Evolutionary conservation across 306 rosid species (phyloP), one percentile per base, ranked within the genome.

Genomic region (Quercus dentata): DNA sequence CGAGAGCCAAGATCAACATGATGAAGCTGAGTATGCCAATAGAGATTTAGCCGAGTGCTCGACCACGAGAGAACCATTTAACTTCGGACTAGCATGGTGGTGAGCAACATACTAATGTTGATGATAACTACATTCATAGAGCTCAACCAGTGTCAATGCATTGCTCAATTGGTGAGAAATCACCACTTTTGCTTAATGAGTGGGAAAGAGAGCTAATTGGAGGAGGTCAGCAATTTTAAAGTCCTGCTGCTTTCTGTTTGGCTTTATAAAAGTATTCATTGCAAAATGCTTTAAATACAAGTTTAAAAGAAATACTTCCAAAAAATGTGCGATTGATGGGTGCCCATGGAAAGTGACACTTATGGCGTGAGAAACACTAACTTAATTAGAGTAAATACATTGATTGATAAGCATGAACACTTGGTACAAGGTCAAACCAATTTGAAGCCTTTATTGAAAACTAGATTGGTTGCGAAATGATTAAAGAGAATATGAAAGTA

Each of bases 251-350:
- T 56, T 74, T 56, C 6, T 35, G 55, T 19, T 28, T 56, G n/a
- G 77, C 77, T 7, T 33, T 74, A 28, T 74, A 57, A 3, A 74
- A 74, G 77, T 74, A 74, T 33, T 55, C 69, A 17, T 74, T 56
- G 77, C 31, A 19, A 74, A 56, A 9, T 3, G 33, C 5, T 56
- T 74, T 11, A 56, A 33, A 65, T 74, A 74, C 31, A 74, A 74
- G 87, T 64, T 9, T 17, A 25, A 14, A 10, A 64, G n/a, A 64
- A 64, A 63, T 63, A 63, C 31, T 12, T n/a, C 30, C 5, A 21
- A 21, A 20, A 11, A 21, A 63, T 73, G 76, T 56, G 14, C 15
- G 7, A 51, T 62, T 73, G 63, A 73, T 9, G n/a, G 30, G 10
- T 73, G 76, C 63, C 76, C 76, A 5, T 73, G 76, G 76, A 54